A percentile compares a stretch with the other conserved stretches of the same genome.
phyloP scores from a whole-genome alignment of 2,329 filamentous ascomycete genomes.

The Phaeosphaeria sp. region DNA sequence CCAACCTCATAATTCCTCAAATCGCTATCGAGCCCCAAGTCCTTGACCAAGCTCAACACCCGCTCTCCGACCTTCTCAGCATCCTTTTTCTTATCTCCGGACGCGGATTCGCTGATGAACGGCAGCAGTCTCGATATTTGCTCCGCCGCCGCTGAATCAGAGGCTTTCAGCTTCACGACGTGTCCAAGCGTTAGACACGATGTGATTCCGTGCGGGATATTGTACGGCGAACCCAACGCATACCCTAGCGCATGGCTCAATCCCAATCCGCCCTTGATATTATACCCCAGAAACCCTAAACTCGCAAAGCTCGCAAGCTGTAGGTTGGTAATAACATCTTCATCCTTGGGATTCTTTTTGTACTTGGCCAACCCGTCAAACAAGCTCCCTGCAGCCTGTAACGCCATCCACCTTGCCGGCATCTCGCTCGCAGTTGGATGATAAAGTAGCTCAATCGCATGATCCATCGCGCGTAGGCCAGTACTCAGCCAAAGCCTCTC shows the following conservation, averaged over 20 bases:
- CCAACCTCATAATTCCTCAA: slow-evolving; percentile 55
- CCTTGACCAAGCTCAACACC: slow-evolving; percentile 52
- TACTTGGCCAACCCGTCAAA: slow-evolving; percentile 58
- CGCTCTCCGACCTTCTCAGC: slow-evolving; percentile 53
- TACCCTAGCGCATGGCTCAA: slow-evolving; percentile 58
- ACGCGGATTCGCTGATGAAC: slow-evolving; percentile 49
- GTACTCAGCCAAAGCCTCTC: slow-evolving; percentile 58
- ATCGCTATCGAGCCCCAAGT: slow-evolving; percentile 53
- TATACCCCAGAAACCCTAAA: slow-evolving; percentile 58
- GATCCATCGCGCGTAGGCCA: slow-evolving; percentile 61
- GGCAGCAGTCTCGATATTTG: slow-evolving; percentile 55
- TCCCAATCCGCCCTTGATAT: slow-evolving; percentile 59
- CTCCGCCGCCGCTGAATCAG: slow-evolving; percentile 52
- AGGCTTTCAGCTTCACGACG: slow-evolving; percentile 61
- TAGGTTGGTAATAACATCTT: slow-evolving; percentile 58
- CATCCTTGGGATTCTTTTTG: slow-evolving; percentile 53
- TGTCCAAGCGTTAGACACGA: slow-evolving; percentile 61
- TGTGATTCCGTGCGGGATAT: slow-evolving; percentile 64
- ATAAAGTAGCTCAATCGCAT: slow-evolving; percentile 62
- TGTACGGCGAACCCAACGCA: slow-evolving; percentile 61
- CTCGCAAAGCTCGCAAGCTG: slow-evolving; percentile 61
- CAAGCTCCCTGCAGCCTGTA: slow-evolving; percentile 55
- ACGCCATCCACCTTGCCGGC: slow-evolving; percentile 54
- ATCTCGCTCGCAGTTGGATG: slow-evolving; percentile 60
- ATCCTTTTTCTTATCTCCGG: slow-evolving; percentile 52